Percentiles rank a stretch among this genome's conserved stretches.
Conservation (phyloP, 2,329 filamentous ascomycete species). For the Pseudogymnoascus sp. region DNA sequence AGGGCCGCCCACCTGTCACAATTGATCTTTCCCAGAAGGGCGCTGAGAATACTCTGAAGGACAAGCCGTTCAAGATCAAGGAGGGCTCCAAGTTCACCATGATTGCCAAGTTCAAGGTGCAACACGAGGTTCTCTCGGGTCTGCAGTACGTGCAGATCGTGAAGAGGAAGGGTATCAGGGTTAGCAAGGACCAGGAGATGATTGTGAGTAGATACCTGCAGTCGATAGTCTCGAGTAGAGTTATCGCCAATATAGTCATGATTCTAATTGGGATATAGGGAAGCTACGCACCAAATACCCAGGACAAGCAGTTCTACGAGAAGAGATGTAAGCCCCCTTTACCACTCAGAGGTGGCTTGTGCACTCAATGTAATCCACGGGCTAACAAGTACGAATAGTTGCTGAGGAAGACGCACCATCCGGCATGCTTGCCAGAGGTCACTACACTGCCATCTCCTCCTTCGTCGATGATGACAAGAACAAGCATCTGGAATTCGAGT, state of each 20-base stretch:
- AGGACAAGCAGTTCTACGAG: slow-evolving; percentile 74
- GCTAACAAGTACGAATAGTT: slow-evolving; percentile 46
- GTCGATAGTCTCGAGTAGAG: not conserved
- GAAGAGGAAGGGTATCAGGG: slow-evolving; percentile 77
- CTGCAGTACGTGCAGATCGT: slow-evolving; percentile 94
- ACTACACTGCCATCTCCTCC: slow-evolving; percentile 82
- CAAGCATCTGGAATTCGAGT: slow-evolving; percentile 85
- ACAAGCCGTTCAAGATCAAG: slow-evolving; percentile 95
- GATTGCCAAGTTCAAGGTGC: slow-evolving; percentile 89
- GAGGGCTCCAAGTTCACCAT: slow-evolving; percentile 91
- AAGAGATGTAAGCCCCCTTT: slow-evolving; percentile 71
- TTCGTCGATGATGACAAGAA: slow-evolving; percentile 95
- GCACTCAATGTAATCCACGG: not conserved
- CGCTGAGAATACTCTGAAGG: slow-evolving; percentile 70
- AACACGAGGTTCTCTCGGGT: slow-evolving; percentile 92
- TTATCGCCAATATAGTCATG: not conserved
- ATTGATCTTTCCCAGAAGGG: slow-evolving; percentile 76
- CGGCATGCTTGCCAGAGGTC: slow-evolving; percentile 81
- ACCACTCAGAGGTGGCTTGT: not conserved
- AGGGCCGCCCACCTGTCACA: slow-evolving; percentile 74
- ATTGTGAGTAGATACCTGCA: slow-evolving; percentile 57
- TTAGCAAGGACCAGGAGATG: slow-evolving; percentile 97
- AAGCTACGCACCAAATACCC: slow-evolving; percentile 88
- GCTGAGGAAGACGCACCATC: slow-evolving; percentile 85
- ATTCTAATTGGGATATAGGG: slow-evolving; percentile 46